Percentiles rank a stretch among this genome's conserved stretches.
Conservation (phyloP, 1,284 basidiomycete species). For the Trichosporon sp. region DNA sequence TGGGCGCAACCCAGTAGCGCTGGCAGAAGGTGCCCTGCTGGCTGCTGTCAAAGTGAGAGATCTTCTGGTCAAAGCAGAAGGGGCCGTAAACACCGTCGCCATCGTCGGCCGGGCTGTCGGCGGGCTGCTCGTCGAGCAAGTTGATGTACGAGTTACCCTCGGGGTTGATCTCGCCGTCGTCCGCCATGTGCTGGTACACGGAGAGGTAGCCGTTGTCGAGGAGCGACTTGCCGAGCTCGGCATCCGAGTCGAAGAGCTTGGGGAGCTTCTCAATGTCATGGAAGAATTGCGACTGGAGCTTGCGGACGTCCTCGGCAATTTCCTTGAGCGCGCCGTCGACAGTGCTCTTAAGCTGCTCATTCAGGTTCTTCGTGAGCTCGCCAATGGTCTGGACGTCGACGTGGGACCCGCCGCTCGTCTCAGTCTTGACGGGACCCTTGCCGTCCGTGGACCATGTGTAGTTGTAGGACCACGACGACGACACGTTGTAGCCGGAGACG, state of each 20-base stretch:
- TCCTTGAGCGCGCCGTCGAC: slow-evolving; percentile 6
- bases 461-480: slow-evolving; percentile 18
- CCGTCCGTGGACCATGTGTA: slow-evolving; percentile 11
- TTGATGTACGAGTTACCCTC: neutral
- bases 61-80: slow-evolving; percentile 75
- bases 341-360: slow-evolving; percentile 2
- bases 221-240: slow-evolving; percentile 12
- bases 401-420: slow-evolving; percentile 1
- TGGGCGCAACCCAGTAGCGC: slow-evolving; percentile 82
- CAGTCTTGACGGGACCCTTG: slow-evolving; percentile 12
- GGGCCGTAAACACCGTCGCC: slow-evolving; percentile 22
- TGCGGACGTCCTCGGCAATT: slow-evolving; percentile 14
- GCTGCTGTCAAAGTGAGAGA: slow-evolving; percentile 67
- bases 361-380: slow-evolving; percentile 17
- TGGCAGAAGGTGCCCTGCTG: slow-evolving; percentile 59
- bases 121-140: neutral
- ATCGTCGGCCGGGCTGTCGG: neutral
- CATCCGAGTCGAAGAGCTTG: slow-evolving; percentile 13
- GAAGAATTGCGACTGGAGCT: slow-evolving; percentile 1
- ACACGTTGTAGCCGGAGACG: slow-evolving; percentile 12
- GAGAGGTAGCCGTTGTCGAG: slow-evolving; percentile 18
- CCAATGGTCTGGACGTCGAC: slow-evolving; percentile 18
- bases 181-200: slow-evolving; percentile 11
- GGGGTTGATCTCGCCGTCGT: slow-evolving; percentile 12
- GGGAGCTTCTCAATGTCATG: slow-evolving; percentile 13